Conservation (phyloP, 768 basidiomycete genomes). For the Hortiboletus flavorubellus region DNA sequence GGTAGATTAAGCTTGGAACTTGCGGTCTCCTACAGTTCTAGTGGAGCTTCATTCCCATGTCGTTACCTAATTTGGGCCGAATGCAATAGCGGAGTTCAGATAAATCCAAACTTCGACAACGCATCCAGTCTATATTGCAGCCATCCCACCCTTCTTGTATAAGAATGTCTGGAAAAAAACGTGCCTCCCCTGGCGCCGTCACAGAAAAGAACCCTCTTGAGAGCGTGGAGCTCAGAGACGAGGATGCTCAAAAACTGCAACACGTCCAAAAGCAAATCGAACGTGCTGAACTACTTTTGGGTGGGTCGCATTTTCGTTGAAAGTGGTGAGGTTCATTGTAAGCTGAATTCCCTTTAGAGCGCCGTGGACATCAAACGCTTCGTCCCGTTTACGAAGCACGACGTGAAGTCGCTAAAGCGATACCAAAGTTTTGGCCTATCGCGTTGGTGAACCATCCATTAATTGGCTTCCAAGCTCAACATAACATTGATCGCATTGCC, state of each 20-base stretch:
- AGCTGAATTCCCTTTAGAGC: constrained; percentile 44
- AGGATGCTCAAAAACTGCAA: constrained; percentile 67
- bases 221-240: constrained; percentile 65
- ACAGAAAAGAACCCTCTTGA: constrained; percentile 67
- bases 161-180: constrained; percentile 54
- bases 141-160: constrained; percentile 2
- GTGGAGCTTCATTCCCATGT: not conserved
- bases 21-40: not conserved
- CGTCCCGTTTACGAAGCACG: constrained; percentile 67
- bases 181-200: constrained; percentile 76
- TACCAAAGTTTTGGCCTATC: constrained; percentile 83
- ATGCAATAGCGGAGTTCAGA: constrained; percentile 31
- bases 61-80: constrained; percentile 11
- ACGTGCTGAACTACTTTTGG: constrained; percentile 68
- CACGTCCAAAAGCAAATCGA: constrained; percentile 65
- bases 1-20: constrained; percentile 47
- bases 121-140: constrained; percentile 2
- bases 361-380: constrained; percentile 55
- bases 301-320: constrained; percentile 40
- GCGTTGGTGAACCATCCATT: constrained; percentile 72
- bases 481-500: constrained; percentile 75
- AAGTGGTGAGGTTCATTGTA: constrained; percentile 1
- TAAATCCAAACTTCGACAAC: constrained; percentile 18
- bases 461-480: constrained; percentile 64
- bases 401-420: constrained; percentile 59